Conservation (phyloP, 2,329 filamentous ascomycete species). For the Ophiognomonia clavigignenti-juglandacearum region DNA sequence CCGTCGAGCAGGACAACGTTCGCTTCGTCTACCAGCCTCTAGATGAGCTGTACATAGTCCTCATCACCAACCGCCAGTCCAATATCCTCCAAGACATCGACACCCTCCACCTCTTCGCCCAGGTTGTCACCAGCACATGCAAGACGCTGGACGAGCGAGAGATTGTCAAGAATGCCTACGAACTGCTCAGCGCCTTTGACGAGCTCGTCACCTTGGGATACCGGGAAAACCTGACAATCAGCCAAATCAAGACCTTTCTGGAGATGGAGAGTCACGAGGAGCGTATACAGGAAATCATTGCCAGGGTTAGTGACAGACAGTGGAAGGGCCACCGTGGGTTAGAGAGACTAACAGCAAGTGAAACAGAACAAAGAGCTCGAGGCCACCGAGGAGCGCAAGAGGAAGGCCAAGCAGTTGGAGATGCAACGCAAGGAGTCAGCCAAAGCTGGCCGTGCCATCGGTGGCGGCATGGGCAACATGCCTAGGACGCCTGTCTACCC, state of each 20-base stretch:
- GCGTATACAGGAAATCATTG: slow-evolving; percentile 97
- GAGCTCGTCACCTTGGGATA: slow-evolving; percentile 95
- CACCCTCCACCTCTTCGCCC: slow-evolving; percentile 93
- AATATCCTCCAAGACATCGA: slow-evolving; percentile 99
- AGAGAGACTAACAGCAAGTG: slow-evolving; percentile 6
- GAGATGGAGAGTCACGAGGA: slow-evolving; percentile 99
- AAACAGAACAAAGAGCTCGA: slow-evolving; percentile 99
- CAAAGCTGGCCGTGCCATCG: slow-evolving; percentile 58
- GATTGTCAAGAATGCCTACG: slow-evolving; percentile 91
- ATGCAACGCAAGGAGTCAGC: slow-evolving; percentile 97
- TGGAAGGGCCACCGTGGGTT: too few species aligned
- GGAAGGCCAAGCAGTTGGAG: slow-evolving; percentile 97
- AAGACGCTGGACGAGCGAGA: slow-evolving; percentile 94
- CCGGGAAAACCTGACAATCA: slow-evolving; percentile 90
- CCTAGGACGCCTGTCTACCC: slow-evolving; percentile 80
- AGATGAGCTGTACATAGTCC: slow-evolving; percentile 98
- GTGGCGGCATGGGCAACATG: slow-evolving; percentile 34
- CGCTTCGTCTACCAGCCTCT: slow-evolving; percentile 99
- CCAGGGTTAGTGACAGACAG: too few species aligned
- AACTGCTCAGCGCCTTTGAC: slow-evolving; percentile 93
- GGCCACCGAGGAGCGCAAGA: slow-evolving; percentile 95
- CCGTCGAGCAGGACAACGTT: slow-evolving; percentile 98
- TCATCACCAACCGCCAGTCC: slow-evolving; percentile 98
- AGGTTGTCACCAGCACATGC: slow-evolving; percentile 95
- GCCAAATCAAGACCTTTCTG: slow-evolving; percentile 97